Evolutionary conservation across 2,329 filamentous ascomycete species (phyloP).

Genomic region (Fusarium cicatricum): DNA sequence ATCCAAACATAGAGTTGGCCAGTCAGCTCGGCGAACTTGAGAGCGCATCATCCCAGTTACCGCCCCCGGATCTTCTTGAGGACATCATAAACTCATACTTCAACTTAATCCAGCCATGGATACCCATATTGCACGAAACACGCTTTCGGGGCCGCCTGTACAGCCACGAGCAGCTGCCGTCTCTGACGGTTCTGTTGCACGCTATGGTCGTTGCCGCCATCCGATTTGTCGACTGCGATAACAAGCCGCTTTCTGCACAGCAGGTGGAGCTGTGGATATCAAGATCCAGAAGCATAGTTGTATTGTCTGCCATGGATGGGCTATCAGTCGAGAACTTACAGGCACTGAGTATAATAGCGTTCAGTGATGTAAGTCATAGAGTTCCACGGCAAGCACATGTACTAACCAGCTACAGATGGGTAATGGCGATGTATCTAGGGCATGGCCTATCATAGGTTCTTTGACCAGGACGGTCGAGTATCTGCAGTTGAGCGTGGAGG

Average conservation of each 20-base stretch:
- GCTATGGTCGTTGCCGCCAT: slow-evolving; percentile 36
- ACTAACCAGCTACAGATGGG: slow-evolving; percentile 34
- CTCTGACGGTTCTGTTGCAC: slow-evolving; percentile 20
- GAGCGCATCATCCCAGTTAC: slow-evolving; percentile 11
- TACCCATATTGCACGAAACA: slow-evolving; percentile 33
- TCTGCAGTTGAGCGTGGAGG: slow-evolving; percentile 42
- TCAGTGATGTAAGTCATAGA: slow-evolving; percentile 24
- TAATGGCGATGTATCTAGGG: slow-evolving; percentile 35
- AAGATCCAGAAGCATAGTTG: slow-evolving; percentile 28
- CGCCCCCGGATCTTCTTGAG: slow-evolving; percentile 28
- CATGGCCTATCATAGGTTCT: slow-evolving; percentile 45
- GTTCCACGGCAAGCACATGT: rapidly evolving
- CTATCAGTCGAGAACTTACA: slow-evolving; percentile 37
- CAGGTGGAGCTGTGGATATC: slow-evolving; percentile 21
- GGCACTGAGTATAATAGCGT: slow-evolving; percentile 35
- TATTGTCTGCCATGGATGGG: slow-evolving; percentile 34
- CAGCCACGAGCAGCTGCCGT: slow-evolving; percentile 28
- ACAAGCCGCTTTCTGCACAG: background rate
- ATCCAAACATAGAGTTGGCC: slow-evolving; percentile 35
- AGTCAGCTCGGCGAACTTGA: slow-evolving; percentile 25
- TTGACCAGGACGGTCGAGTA: slow-evolving; percentile 45
- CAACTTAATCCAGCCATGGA: slow-evolving; percentile 33
- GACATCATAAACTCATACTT: slow-evolving; percentile 36
- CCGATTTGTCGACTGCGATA: slow-evolving; percentile 18
- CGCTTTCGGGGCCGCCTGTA: slow-evolving; percentile 32